These are phyloP conservation scores for Kentomonas sorsogonicus DNA, from an alignment of 208 protist species.

Conservation along the genomic window DNA sequence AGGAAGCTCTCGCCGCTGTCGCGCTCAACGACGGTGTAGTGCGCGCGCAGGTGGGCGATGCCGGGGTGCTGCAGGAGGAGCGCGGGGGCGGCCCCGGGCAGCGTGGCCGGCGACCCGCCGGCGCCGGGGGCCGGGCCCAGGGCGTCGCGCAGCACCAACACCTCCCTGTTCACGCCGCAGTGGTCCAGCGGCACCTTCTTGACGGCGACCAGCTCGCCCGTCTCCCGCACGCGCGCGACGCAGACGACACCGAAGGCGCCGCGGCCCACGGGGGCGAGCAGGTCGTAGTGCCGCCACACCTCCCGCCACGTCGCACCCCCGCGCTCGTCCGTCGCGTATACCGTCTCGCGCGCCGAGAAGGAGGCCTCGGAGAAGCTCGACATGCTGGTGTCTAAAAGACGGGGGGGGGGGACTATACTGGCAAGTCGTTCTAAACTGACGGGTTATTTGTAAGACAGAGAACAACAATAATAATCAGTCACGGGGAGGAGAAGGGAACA, in stretches of 20 bases:
- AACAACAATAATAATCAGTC: conserved; percentile 12
- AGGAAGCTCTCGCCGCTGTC: conserved; percentile 94
- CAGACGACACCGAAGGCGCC: conserved; percentile 98
- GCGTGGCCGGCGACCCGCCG: not conserved
- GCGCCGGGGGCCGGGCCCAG: conserved; percentile 5
- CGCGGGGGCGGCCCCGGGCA: conserved; percentile 1
- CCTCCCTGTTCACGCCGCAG: conserved; percentile 97
- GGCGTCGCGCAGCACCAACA: conserved; percentile 94
- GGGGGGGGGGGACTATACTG: too few species aligned
- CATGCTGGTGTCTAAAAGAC: too few species aligned
- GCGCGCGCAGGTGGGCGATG: conserved; percentile 93
- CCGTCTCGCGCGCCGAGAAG: too few species aligned
- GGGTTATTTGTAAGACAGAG: not conserved
- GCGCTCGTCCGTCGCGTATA: too few species aligned
- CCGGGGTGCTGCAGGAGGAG: conserved; percentile 79
- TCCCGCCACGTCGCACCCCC: too few species aligned
- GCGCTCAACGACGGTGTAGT: conserved; percentile 90
- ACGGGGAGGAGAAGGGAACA: too few species aligned
- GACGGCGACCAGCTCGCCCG: conserved; percentile 92
- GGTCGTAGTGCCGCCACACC: too few species aligned
- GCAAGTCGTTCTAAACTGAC: not conserved
- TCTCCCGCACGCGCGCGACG: conserved; percentile 73
- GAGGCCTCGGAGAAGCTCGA: too few species aligned
- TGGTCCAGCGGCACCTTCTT: conserved; percentile 97
- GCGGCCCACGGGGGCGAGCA: conserved; percentile 76